phyloP scores from a whole-genome alignment of 2,329 filamentous ascomycete species.

The Pseudocercospora fijiensis region DNA sequence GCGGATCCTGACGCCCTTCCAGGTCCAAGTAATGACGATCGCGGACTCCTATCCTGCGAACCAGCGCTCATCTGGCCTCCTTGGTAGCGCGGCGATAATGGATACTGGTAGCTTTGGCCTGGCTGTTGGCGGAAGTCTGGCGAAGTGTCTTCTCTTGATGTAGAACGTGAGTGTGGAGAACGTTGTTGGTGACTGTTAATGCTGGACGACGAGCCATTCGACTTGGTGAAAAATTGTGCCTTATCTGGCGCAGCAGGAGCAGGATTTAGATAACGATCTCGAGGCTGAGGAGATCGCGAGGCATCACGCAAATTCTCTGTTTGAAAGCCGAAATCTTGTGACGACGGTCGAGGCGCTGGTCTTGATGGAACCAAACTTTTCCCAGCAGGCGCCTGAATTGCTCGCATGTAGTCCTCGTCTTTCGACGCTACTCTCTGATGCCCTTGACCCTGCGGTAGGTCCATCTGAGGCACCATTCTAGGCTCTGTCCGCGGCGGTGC shows the following conservation, averaged over 20 bases:
- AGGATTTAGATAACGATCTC: conserved; percentile 15
- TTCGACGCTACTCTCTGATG: conserved; percentile 15
- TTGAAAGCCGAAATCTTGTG: conserved; percentile 18
- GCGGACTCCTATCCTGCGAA: conserved; percentile 20
- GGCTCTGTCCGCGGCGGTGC: conserved; percentile 11
- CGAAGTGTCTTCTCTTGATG: conserved; percentile 24
- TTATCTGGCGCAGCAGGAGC: conserved; percentile 3
- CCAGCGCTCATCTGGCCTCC: conserved; percentile 14
- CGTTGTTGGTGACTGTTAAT: conserved; percentile 17
- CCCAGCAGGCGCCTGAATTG: conserved; percentile 13
- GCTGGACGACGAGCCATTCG: conserved; percentile 25
- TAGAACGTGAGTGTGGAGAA: conserved; percentile 18
- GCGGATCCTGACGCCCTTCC: conserved; percentile 5
- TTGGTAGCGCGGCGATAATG: conserved; percentile 16
- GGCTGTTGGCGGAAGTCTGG: conserved; percentile 11
- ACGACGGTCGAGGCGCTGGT: conserved; percentile 16
- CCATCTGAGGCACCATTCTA: conserved; percentile 6
- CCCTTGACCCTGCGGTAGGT: neutral
- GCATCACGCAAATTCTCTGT: conserved; percentile 8
- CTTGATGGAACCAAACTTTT: conserved; percentile 2
- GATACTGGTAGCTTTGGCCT: conserved; percentile 8
- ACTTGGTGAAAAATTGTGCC: conserved; percentile 16
- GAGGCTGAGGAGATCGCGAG: conserved; percentile 25
- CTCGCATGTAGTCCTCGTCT: conserved; percentile 18
- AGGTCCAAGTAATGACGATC: conserved; percentile 19